A percentile compares a stretch with the other conserved stretches of the same genome.
Conservation (phyloP, 352 stramenopile species). For the Phytophthora kernoviae region DNA sequence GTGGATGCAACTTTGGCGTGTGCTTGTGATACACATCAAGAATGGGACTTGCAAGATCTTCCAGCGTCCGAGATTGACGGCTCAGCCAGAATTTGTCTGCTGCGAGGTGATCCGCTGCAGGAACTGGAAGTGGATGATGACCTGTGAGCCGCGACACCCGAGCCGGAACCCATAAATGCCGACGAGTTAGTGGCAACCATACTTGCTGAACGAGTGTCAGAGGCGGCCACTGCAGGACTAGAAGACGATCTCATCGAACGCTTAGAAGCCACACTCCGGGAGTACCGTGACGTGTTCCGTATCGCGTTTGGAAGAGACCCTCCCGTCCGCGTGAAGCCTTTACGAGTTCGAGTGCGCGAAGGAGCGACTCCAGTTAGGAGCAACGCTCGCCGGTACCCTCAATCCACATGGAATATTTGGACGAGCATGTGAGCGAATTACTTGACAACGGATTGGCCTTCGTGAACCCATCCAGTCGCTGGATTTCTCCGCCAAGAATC, state of each 20-base stretch:
- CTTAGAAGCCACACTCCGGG: not conserved
- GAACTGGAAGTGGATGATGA: not conserved
- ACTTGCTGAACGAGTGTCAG: not conserved
- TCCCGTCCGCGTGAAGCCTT: not conserved
- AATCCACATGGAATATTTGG: conserved; percentile 1
- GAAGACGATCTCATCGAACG: not conserved
- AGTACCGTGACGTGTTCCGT: conserved; percentile 7
- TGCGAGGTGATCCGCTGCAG: not conserved
- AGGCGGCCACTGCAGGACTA: not conserved
- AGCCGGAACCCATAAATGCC: not conserved
- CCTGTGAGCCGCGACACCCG: conserved; percentile 1
- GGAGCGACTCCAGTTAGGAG: not conserved
- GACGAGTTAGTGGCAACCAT: not conserved
- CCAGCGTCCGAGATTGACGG: not conserved
- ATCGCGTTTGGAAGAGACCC: not conserved
- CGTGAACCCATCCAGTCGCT: not conserved
- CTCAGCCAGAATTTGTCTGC: not conserved
- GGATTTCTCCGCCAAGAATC: conserved; percentile 10
- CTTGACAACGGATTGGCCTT: not conserved
- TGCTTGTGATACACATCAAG: not conserved
- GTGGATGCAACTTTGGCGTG: not conserved
- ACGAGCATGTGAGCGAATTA: conserved; percentile 1
- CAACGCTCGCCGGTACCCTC: conserved; percentile 1
- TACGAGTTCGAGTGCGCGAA: not conserved
- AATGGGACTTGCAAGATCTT: conserved; percentile 16